phyloP scores from a whole-genome alignment of 306 rosid genomes.

The Trifolium fragiferum region DNA sequence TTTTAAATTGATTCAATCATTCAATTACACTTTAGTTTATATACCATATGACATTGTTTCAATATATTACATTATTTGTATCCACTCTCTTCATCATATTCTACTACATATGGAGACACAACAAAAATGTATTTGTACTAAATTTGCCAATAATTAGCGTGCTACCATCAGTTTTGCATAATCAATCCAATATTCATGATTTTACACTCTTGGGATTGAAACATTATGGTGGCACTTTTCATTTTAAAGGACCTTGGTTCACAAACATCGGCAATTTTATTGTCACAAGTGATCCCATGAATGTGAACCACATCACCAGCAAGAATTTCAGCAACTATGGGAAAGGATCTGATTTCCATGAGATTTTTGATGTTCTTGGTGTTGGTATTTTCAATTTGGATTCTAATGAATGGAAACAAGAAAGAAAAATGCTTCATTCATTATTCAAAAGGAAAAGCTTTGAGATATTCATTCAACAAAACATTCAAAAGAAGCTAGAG shows the following conservation, averaged over 20 bases:
- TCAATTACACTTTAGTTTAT: too few species aligned
- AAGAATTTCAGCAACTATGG: constrained; percentile 7
- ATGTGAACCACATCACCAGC: neutral
- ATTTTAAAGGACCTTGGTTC: neutral
- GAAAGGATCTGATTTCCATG: neutral
- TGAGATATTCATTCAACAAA: too few species aligned
- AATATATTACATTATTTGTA: neutral
- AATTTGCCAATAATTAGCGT: neutral
- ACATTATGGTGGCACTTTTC: neutral
- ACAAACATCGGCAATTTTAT: neutral
- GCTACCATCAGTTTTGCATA: neutral
- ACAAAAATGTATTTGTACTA: too few species aligned
- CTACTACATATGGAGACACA: neutral
- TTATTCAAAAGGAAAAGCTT: too few species aligned
- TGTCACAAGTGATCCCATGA: neutral
- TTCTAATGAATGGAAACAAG: neutral
- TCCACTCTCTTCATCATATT: neutral
- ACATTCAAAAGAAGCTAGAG: too few species aligned
- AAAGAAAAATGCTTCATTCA: neutral
- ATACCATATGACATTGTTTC: neutral
- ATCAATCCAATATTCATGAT: neutral
- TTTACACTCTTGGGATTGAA: neutral
- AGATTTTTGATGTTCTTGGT: neutral
- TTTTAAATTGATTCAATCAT: too few species aligned
- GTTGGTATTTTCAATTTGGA: neutral